Evolutionary conservation across 164 flowering plant species (phyloP).

Genomic region (Litsea cubeba): DNA sequence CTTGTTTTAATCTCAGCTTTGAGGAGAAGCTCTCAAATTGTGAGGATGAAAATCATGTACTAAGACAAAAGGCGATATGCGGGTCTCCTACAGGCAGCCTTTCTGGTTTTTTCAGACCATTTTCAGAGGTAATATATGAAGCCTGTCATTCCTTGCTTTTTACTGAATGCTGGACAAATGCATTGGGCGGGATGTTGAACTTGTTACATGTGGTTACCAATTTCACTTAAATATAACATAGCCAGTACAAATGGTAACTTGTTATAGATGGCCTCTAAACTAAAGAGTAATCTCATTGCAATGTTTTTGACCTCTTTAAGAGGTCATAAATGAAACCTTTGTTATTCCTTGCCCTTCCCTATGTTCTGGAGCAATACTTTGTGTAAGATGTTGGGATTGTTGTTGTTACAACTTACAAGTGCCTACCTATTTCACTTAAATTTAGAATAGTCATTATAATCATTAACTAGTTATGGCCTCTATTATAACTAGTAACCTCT

Average conservation of each 20-base stretch:
- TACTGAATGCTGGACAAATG: not conserved
- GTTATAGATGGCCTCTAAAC: not conserved
- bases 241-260: not conserved
- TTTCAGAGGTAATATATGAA: slow-evolving; percentile 46
- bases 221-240: not conserved
- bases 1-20: slow-evolving; percentile 36
- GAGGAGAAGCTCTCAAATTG: slow-evolving; percentile 73
- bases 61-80: slow-evolving; percentile 69
- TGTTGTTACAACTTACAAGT: not conserved
- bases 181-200: not conserved
- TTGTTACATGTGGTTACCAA: not conserved
- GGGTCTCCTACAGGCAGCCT: slow-evolving; percentile 49
- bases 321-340: not conserved
- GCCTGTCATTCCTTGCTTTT: not conserved
- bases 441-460: no score
- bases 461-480: no score
- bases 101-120: slow-evolving; percentile 43
- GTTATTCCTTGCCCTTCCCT: not conserved
- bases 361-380: not conserved
- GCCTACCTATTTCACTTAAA: not conserved
- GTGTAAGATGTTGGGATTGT: not conserved
- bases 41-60: slow-evolving; percentile 81
- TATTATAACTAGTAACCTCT: no score
- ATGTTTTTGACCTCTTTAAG: not conserved
- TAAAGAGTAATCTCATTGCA: not conserved